phyloP scores from a whole-genome alignment of 1,139 yeast species.

The Citeromyces hawaiiensis region DNA sequence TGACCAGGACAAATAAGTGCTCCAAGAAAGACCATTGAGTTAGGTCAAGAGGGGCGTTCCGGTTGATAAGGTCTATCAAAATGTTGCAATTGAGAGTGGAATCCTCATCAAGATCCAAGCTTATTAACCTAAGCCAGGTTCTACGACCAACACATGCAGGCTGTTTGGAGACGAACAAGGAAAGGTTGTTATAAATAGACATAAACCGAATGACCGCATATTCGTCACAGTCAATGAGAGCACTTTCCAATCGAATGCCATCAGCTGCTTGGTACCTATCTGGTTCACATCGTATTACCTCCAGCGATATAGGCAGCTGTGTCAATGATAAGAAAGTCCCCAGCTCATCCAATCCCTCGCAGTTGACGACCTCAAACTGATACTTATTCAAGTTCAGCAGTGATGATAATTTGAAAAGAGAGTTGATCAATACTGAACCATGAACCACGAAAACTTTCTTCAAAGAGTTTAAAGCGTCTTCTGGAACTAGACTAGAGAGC shows the following conservation, averaged over 20 bases:
- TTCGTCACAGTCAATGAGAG: conserved; percentile 16
- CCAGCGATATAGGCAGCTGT: conserved; percentile 57
- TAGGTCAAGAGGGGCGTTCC: conserved; percentile 24
- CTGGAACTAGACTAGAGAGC: conserved; percentile 59
- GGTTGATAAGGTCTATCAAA: conserved; percentile 28
- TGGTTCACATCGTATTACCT: conserved; percentile 26
- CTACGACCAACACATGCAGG: conserved; percentile 11
- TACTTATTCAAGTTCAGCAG: conserved; percentile 39
- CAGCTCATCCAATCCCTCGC: conserved; percentile 47
- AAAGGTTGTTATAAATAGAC: conserved; percentile 16
- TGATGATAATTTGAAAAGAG: conserved; percentile 54
- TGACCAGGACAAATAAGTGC: conserved; percentile 15
- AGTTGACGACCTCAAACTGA: conserved; percentile 25
- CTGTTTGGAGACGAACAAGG: conserved; percentile 13
- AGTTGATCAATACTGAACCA: conserved; percentile 82
- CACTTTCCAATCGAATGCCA: conserved; percentile 5
- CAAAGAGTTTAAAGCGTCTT: conserved; percentile 38
- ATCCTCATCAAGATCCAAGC: conserved; percentile 13
- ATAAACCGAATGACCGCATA: conserved; percentile 25
- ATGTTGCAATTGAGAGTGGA: conserved; percentile 21
- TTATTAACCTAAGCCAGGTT: conserved; percentile 18
- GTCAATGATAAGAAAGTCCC: conserved; percentile 63
- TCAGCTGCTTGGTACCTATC: neutral
- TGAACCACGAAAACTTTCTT: conserved; percentile 69
- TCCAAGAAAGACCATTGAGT: conserved; percentile 20